Base-by-base conservation (phyloP, 2,329 filamentous ascomycete genomes). In the Talaromyces sp. region DNA sequence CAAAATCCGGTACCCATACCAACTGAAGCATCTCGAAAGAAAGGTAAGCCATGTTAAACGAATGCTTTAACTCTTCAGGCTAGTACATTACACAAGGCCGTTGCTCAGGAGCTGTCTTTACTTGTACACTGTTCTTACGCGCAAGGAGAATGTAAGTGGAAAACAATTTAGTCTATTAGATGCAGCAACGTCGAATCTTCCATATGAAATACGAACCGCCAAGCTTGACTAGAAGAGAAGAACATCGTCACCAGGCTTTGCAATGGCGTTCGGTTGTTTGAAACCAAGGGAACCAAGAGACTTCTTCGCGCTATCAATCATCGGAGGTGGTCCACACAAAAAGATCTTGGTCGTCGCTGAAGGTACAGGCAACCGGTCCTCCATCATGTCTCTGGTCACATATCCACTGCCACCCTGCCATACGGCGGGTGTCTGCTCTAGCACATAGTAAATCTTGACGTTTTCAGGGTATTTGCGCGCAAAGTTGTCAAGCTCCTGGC, bases 301-400 rank as follows among this genome's bases (percentile, higher is more conserved):
- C 67, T 80, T 82, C 75, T 86, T 87, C 14, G 80, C 78, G 0
- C 83, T 84, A 50, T 81, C 81, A 4, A 88, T 75, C 84, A 88
- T 85, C 0, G 80, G 81, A 0, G 85, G 85, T 0, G 86, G 86
- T 0, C 86, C 86, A 66, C 86, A 88, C 1, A 88, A 72, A 76
- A 86, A 75, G 7, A 85, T 70, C 70, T 84, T 87, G 1, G 78
- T 77, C 14, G 83, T 81, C 0, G 68, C 50, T 0, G 73, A 75
- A 0, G 84, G 72, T 0, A 68, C 66, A 0, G 85, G 84, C 55
- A 88, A 74, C 37, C 70, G 76, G 63, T 83, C 76, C 57, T 73
- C 68, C 68, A 88, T 80, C 39, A 85, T 69, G 0, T 82, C 79
- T 48, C 76, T 75, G 0, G 79, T 85, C 1, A 87, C 80, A 61